A percentile compares a stretch with the other conserved stretches of the same genome.
These are phyloP conservation scores for Yamadazyma blattariae DNA, from an alignment of 1,139 yeast species.

Conservation along the genomic window DNA sequence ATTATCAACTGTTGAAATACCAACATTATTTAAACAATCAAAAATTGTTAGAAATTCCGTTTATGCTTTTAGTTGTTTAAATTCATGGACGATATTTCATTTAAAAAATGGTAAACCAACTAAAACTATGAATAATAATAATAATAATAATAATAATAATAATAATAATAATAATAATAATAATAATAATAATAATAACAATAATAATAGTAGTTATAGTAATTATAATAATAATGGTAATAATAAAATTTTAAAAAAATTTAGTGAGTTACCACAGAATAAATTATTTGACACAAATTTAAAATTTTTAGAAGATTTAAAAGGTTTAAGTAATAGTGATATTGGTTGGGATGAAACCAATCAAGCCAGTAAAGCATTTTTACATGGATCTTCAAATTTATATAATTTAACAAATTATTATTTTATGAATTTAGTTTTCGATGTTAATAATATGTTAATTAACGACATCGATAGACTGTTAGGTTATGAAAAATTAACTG, in stretches of 20 bases:
- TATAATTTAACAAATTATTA: conserved; percentile 20
- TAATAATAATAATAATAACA: no score
- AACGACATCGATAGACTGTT: conserved; percentile 5
- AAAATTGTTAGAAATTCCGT: conserved; percentile 4
- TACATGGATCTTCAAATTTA: conserved; percentile 1
- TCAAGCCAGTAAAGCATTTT: background rate
- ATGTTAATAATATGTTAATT: conserved; percentile 6
- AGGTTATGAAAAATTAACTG: conserved; percentile 3
- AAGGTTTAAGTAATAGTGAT: background rate
- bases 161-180: background rate
- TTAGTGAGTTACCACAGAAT: no score
- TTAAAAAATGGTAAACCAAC: background rate
- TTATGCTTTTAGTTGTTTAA: conserved; percentile 5
- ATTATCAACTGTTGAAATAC: conserved; percentile 4
- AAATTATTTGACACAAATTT: conserved; percentile 3
- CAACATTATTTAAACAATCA: conserved; percentile 2
- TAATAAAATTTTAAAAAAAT: no score
- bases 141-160: background rate
- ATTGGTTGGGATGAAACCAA: background rate
- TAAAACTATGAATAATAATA: background rate
- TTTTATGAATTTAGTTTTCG: conserved; percentile 18
- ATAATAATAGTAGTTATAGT: no score
- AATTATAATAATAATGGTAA: no score
- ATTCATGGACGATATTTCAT: conserved; percentile 6
- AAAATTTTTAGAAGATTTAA: conserved; percentile 4